A percentile compares a stretch with the other conserved stretches of the same genome.
Evolutionary conservation across 208 protist species (phyloP).

Genomic region (Crithidia fasciculata): DNA sequence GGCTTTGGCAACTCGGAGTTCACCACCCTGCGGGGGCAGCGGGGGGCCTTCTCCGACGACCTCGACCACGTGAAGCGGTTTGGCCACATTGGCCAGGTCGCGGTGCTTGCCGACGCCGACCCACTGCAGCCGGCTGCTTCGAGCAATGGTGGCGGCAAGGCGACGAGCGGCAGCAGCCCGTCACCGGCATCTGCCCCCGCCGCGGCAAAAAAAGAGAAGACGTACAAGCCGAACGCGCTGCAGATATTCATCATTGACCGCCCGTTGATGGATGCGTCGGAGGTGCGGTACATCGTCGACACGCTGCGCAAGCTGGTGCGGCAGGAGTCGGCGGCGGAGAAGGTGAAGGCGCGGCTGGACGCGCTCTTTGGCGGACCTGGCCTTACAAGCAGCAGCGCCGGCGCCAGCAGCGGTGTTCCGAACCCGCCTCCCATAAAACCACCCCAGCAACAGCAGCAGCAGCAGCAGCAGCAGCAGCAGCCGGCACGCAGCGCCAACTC

Average conservation of each 20-base stretch:
- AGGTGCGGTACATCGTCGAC: slow-evolving; percentile 21
- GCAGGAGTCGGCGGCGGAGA: not conserved
- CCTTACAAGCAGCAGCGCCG: not conserved
- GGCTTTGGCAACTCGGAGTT: slow-evolving; percentile 49
- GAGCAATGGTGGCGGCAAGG: not conserved
- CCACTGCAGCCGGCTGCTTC: slow-evolving; percentile 16
- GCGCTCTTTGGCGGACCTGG: slow-evolving; percentile 2
- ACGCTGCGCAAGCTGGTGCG: slow-evolving; percentile 20
- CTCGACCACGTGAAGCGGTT: slow-evolving; percentile 62
- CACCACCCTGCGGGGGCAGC: slow-evolving; percentile 61
- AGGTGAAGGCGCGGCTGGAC: not conserved
- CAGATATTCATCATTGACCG: slow-evolving; percentile 67
- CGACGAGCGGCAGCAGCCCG: not conserved
- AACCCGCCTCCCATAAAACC: not conserved
- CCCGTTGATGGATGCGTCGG: slow-evolving; percentile 47
- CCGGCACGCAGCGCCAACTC: not conserved
- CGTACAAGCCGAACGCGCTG: slow-evolving; percentile 34
- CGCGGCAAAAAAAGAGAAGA: not conserved
- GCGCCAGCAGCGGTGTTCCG: not conserved
- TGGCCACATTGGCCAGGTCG: slow-evolving; percentile 38
- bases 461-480: slow-evolving; percentile 1
- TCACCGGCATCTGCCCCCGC: not conserved
- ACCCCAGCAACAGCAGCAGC: not conserved
- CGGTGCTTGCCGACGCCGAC: slow-evolving; percentile 51
- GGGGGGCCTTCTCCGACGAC: slow-evolving; percentile 64